A percentile compares a stretch with the other conserved stretches of the same genome.
Evolutionary conservation across 2,329 filamentous ascomycete genomes (phyloP).

Genomic region (Colletotrichum karsti): DNA sequence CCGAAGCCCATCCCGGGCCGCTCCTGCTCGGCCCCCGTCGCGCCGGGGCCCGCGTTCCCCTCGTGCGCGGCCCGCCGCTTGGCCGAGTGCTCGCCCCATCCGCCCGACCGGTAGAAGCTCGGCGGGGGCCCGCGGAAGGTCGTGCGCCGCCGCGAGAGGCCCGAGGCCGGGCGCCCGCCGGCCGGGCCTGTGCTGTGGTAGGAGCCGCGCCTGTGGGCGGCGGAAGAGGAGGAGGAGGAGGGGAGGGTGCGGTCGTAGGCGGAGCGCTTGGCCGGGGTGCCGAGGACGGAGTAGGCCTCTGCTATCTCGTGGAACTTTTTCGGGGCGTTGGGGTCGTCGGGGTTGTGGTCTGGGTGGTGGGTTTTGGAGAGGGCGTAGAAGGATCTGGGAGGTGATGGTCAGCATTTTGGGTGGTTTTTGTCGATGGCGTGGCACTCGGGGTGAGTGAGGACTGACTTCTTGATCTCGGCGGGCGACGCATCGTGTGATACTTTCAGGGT

Average conservation of each 20-base stretch:
- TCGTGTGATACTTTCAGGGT: slow-evolving; percentile 75
- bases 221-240: slow-evolving; percentile 37
- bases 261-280: slow-evolving; percentile 76
- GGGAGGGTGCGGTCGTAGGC: slow-evolving; percentile 80
- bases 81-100: slow-evolving; percentile 73
- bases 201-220: slow-evolving; percentile 47
- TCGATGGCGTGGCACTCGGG: too few species aligned
- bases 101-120: slow-evolving; percentile 84
- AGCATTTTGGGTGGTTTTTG: too few species aligned
- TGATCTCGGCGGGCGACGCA: slow-evolving; percentile 81
- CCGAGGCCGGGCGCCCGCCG: slow-evolving; percentile 81
- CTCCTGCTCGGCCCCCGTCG: not conserved
- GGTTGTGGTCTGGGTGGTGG: slow-evolving; percentile 94
- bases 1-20: slow-evolving; percentile 67
- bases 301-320: slow-evolving; percentile 82
- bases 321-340: slow-evolving; percentile 76
- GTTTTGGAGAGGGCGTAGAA: slow-evolving; percentile 93
- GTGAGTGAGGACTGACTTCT: slow-evolving; percentile 65
- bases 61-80: slow-evolving; percentile 66
- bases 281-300: slow-evolving; percentile 83
- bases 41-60: slow-evolving; percentile 41
- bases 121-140: slow-evolving; percentile 88
- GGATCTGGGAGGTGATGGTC: slow-evolving; percentile 51
- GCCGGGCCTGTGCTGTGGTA: slow-evolving; percentile 69
- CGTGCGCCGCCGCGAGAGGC: slow-evolving; percentile 78